Base-by-base conservation (phyloP, 2,329 filamentous ascomycete genomes). In the Xylariaceae sp. region DNA sequence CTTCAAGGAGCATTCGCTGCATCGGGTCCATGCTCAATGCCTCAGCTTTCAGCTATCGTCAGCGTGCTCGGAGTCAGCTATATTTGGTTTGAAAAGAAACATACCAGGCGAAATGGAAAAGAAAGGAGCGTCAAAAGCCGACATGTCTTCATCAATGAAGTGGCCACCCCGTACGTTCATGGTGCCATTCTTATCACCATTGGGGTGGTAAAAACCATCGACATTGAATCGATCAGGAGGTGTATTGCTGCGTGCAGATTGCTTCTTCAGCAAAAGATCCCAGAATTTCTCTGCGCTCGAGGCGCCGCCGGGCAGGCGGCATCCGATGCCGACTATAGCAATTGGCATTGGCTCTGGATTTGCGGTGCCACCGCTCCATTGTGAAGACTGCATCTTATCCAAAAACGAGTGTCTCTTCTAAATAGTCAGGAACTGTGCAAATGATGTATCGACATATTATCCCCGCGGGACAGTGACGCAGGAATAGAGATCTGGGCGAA, bases 51-150 rank as follows among this genome's bases (percentile, higher is more conserved):
- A 7, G 22, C 22, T 7, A 28, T 28, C 4, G 22, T 28, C 22
- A 28, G 22, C 22, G 22, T 28, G 22, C 22, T 28, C 4, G 22
- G 4, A 28, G 22, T 28, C 4, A 28, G 22, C 4, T 7, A 7
- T 28, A 28, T 7, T 4, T 28, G 22, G 22, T 28, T 5, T 28
- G 22, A 28, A 28, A 28, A 28, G 7, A 28, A 28, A 28, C 22
- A 28, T 28, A 28, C 2, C 19, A 0, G 49, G 31, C 6, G 47
- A 39, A 2, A 59, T 55, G 7, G 38, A 44, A n/a, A 59, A 59
- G 34, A 59, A 59, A 0, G 51, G 45, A 1, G 54, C 52, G 45
- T 59, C 57, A 17, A 59, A 59, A 7, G 36, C 48, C 9, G 31
- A 45, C 1, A 48, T 17, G 6, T 53, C 44, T 10, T 36, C 34